phyloP scores from a whole-genome alignment of 139 green algal genomes.

The Medakamo hakoo region DNA sequence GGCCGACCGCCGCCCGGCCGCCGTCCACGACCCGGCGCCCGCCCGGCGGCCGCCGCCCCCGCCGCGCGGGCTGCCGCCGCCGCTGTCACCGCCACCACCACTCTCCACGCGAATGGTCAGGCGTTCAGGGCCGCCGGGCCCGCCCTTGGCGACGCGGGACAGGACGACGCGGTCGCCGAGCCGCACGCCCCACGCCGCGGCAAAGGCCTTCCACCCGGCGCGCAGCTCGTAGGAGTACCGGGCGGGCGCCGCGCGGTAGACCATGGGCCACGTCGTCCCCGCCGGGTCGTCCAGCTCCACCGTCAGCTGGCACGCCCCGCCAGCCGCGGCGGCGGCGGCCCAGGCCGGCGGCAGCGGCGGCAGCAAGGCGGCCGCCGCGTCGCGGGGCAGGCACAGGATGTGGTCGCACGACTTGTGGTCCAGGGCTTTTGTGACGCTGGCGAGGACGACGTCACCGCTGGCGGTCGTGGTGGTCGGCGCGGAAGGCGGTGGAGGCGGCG shows the following conservation, averaged over 20 bases:
- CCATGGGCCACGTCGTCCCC: slow-evolving; percentile 7
- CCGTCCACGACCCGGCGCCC: not conserved
- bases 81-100: too few species aligned
- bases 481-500: too few species aligned
- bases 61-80: not conserved
- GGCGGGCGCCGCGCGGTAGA: slow-evolving; percentile 6
- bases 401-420: slow-evolving; percentile 10
- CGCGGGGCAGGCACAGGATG: slow-evolving; percentile 10
- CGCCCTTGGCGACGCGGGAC: not conserved
- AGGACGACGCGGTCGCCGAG: slow-evolving; percentile 3
- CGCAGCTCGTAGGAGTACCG: slow-evolving; percentile 12
- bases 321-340: not conserved
- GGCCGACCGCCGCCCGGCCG: too few species aligned
- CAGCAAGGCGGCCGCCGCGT: slow-evolving; percentile 6
- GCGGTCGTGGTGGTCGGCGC: too few species aligned
- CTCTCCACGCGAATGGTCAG: not conserved
- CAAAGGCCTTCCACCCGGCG: slow-evolving; percentile 6
- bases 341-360: not conserved
- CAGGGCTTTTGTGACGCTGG: slow-evolving; percentile 2
- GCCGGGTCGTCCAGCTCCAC: slow-evolving; percentile 4
- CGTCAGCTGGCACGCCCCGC: slow-evolving; percentile 2
- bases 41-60: too few species aligned
- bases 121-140: not conserved
- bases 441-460: too few species aligned
- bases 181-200: not conserved